Percentiles rank a stretch among this genome's conserved stretches.
These are phyloP conservation scores for Monosporascus ibericus DNA, from an alignment of 2,329 filamentous ascomycete species.

Conservation along the genomic window DNA sequence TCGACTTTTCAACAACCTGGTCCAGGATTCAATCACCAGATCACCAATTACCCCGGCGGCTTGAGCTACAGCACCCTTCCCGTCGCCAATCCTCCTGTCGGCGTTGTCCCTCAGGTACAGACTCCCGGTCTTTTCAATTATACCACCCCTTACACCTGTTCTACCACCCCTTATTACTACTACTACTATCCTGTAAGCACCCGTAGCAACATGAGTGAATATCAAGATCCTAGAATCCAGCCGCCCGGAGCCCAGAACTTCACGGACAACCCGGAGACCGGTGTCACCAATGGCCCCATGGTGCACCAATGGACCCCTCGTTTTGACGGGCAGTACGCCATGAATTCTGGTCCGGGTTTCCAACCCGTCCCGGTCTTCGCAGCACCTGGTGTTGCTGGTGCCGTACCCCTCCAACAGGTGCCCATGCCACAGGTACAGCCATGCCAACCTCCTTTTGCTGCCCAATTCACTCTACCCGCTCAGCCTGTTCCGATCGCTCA, in stretches of 20 bases:
- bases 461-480: not conserved
- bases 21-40: conserved; percentile 13
- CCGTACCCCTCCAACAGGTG: not conserved
- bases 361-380: not conserved
- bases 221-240: not conserved
- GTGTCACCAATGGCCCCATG: not conserved
- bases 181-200: not conserved
- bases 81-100: conserved; percentile 10
- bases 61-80: conserved; percentile 8
- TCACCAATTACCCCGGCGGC: conserved; percentile 12
- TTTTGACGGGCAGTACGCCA: not conserved
- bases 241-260: not conserved
- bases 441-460: not conserved
- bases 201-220: not conserved
- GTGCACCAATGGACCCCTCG: not conserved
- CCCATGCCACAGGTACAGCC: not conserved
- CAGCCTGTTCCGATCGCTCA: not conserved
- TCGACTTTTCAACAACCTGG: conserved; percentile 9
- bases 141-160: not conserved
- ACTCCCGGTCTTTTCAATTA: not conserved
- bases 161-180: not conserved
- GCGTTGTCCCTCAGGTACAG: conserved; percentile 1
- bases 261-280: not conserved
- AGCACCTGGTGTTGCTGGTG: not conserved
- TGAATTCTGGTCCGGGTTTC: not conserved